Conservation (phyloP, 129 eudicot species). For the Silybum marianum region DNA sequence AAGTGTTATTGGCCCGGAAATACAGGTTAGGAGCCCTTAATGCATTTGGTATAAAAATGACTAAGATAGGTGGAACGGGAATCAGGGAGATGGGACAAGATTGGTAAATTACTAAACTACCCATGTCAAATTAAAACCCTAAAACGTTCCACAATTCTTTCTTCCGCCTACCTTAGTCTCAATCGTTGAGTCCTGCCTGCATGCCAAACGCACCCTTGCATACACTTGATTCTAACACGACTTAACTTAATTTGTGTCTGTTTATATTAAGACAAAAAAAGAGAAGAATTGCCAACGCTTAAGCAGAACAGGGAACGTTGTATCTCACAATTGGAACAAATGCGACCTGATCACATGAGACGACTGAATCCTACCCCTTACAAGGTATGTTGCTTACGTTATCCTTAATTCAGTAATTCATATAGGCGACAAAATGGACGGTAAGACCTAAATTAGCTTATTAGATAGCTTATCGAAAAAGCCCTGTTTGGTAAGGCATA, state of each 20-base stretch:
- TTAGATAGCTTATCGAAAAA: too few relatives aligned
- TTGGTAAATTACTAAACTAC: background rate
- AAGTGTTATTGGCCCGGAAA: conserved; percentile 92
- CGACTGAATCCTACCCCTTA: conserved; percentile 95
- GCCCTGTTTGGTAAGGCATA: too few relatives aligned
- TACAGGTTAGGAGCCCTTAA: conserved; percentile 47
- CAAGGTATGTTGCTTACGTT: conserved; percentile 52
- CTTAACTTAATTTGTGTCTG: background rate
- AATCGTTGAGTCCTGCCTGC: background rate
- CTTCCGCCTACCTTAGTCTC: background rate
- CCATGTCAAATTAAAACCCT: background rate
- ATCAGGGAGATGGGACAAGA: background rate
- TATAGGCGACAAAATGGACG: background rate
- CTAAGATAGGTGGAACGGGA: background rate
- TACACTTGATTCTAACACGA: background rate
- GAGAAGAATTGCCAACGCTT: conserved; percentile 78
- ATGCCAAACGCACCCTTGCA: background rate
- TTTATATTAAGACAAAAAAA: conserved; percentile 49
- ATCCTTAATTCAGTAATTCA: background rate
- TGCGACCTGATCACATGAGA: conserved; percentile 99
- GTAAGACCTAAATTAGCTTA: too few relatives aligned
- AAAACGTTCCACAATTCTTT: background rate
- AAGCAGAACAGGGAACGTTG: conserved; percentile 68
- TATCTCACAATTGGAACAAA: conserved; percentile 68
- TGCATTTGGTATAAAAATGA: background rate